Conservation (phyloP, 2,329 filamentous ascomycete genomes). For the Amylocarpus encephaloides region DNA sequence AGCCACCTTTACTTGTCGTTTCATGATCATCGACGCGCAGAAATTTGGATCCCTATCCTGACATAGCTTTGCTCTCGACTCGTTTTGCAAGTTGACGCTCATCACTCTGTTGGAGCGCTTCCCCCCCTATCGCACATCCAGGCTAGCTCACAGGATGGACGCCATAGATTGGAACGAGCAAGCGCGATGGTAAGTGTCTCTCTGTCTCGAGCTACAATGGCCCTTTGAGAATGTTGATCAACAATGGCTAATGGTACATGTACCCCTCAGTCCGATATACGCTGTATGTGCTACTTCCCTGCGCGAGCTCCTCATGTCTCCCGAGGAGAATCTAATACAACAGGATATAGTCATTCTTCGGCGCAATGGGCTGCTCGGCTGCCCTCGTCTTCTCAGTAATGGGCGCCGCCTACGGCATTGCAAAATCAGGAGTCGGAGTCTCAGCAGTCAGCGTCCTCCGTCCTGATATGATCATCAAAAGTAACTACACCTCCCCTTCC, state of each 20-base stretch:
- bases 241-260: background rate
- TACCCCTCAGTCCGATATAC: slow-evolving; percentile 3
- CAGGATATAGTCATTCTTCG: slow-evolving; percentile 71
- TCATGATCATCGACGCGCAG: background rate
- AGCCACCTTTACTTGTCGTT: background rate
- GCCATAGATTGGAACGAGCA: slow-evolving; percentile 4
- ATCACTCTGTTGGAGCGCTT: too few species aligned
- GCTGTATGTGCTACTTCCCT: background rate
- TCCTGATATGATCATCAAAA: slow-evolving; percentile 97
- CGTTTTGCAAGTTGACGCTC: too few species aligned
- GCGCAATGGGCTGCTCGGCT: slow-evolving; percentile 87
- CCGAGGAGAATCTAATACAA: background rate
- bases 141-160: background rate
- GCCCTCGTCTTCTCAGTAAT: slow-evolving; percentile 81
- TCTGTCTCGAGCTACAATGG: background rate
- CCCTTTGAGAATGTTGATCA: background rate
- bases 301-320: background rate
- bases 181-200: slow-evolving; percentile 3
- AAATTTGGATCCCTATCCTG: too few species aligned
- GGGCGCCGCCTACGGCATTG: slow-evolving; percentile 93
- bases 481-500: slow-evolving; percentile 47
- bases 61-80: background rate
- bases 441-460: slow-evolving; percentile 93
- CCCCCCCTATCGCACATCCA: background rate
- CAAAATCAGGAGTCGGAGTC: slow-evolving; percentile 96